Conservation (phyloP, 495 filamentous ascomycete species). For the Lepidopterella palustris region DNA sequence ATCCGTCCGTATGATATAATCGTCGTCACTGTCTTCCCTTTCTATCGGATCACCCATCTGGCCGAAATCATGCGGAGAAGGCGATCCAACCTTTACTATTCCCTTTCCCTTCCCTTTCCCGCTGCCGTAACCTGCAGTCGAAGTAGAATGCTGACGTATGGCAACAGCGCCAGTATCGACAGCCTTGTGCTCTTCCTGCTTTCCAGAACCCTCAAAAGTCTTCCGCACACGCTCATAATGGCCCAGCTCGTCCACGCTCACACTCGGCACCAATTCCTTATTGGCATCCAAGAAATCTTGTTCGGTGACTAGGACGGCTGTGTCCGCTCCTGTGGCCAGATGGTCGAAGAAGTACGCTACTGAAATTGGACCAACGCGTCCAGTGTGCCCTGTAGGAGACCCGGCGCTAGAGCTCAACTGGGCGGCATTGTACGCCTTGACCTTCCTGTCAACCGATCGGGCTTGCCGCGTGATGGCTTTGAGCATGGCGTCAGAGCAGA, state of each 20-base stretch:
- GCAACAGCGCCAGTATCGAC: neutral
- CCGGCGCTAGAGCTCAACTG: neutral
- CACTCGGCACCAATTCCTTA: constrained; percentile 80
- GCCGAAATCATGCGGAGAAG: neutral
- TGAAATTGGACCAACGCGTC: constrained; percentile 47
- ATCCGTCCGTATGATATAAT: constrained; percentile 43
- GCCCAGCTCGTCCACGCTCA: constrained; percentile 84
- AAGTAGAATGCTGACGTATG: neutral
- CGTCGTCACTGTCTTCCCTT: constrained; percentile 24
- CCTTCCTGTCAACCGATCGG: constrained; percentile 73
- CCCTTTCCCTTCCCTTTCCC: constrained; percentile 41
- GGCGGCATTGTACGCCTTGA: constrained; percentile 52
- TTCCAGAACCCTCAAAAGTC: constrained; percentile 58
- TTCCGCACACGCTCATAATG: constrained; percentile 83
- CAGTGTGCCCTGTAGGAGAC: neutral
- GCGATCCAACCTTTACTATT: constrained; percentile 39
- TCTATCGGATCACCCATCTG: constrained; percentile 22
- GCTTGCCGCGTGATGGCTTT: constrained; percentile 95
- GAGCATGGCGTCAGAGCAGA: constrained; percentile 97
- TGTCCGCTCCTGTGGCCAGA: constrained; percentile 72
- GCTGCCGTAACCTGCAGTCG: constrained; percentile 21
- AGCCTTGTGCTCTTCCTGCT: constrained; percentile 33
- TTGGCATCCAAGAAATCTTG: constrained; percentile 78
- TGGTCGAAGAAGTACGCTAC: constrained; percentile 96
- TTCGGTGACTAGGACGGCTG: constrained; percentile 77